A percentile compares a stretch with the other conserved stretches of the same genome.
Evolutionary conservation across 768 basidiomycete genomes (phyloP).

Genomic region (Tulasnella sp.): DNA sequence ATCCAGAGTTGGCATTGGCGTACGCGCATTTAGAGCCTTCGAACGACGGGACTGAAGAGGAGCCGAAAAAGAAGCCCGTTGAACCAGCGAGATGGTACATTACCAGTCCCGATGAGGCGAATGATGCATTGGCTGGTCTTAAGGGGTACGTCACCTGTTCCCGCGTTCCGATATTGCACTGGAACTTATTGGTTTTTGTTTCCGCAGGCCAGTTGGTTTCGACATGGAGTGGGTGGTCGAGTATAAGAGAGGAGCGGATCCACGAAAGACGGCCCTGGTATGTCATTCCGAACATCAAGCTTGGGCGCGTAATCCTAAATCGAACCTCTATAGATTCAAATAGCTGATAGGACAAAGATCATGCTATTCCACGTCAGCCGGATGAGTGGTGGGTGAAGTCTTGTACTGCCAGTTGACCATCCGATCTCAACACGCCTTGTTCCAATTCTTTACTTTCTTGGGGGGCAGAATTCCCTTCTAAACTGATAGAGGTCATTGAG

Average conservation of each 20-base stretch:
- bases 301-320: background rate
- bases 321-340: slow-evolving; percentile 37
- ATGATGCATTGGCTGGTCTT: background rate
- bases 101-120: background rate
- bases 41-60: background rate
- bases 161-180: background rate
- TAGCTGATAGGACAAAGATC: slow-evolving; percentile 44
- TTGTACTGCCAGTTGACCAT: background rate
- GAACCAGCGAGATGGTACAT: background rate
- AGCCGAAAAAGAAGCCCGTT: background rate
- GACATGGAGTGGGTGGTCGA: slow-evolving; percentile 20
- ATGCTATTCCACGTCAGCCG: slow-evolving; percentile 48
- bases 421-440: background rate
- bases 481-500: slow-evolving; percentile 39
- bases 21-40: background rate
- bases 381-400: slow-evolving; percentile 43
- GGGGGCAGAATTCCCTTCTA: background rate
- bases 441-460: background rate
- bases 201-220: slow-evolving; percentile 17
- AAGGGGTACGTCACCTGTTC: background rate
- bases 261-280: slow-evolving; percentile 16
- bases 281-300: background rate
- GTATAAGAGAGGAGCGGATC: background rate
- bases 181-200: background rate
- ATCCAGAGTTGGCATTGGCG: slow-evolving; percentile 4